Evolutionary conservation across 2,329 filamentous ascomycete genomes (phyloP).

Genomic region (Pseudonectria foliicola): DNA sequence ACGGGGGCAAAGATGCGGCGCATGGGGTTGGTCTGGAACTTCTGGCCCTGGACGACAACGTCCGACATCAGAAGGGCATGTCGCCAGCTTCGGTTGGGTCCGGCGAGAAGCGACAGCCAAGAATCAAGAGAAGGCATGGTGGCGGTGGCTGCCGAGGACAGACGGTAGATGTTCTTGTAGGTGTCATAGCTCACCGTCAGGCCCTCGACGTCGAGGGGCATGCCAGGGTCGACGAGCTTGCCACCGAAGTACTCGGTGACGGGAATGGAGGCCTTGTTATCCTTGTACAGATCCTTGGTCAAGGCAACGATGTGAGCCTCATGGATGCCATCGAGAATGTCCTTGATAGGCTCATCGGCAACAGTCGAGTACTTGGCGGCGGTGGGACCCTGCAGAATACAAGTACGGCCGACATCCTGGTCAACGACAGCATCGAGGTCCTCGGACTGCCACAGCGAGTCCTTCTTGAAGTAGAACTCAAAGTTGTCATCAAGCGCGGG

Average conservation of each 20-base stretch:
- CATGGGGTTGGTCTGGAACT: conserved; percentile 96
- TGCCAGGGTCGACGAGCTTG: conserved; percentile 65
- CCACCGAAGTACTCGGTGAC: conserved; percentile 93
- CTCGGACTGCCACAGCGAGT: conserved; percentile 98
- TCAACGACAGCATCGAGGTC: conserved; percentile 92
- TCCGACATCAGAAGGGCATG: conserved; percentile 92
- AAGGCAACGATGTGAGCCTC: conserved; percentile 76
- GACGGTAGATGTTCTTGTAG: conserved; percentile 74
- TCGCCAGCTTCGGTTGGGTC: conserved; percentile 81
- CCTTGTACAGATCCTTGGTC: conserved; percentile 71
- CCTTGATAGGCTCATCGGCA: conserved; percentile 88
- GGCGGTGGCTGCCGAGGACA: conserved; percentile 67
- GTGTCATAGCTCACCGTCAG: conserved; percentile 73
- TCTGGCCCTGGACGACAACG: conserved; percentile 88
- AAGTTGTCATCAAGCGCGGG: conserved; percentile 95
- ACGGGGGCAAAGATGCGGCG: conserved; percentile 82
- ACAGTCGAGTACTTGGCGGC: conserved; percentile 83
- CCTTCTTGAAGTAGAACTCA: conserved; percentile 99
- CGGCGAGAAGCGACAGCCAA: conserved; percentile 85
- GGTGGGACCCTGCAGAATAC: conserved; percentile 92
- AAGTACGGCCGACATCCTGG: conserved; percentile 92
- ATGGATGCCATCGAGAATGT: conserved; percentile 89
- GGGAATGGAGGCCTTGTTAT: conserved; percentile 68
- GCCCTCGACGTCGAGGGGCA: conserved; percentile 74
- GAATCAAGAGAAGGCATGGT: conserved; percentile 71